Conservation (phyloP, 441 rosid species). For the Pelargonium fulgidum region DNA sequence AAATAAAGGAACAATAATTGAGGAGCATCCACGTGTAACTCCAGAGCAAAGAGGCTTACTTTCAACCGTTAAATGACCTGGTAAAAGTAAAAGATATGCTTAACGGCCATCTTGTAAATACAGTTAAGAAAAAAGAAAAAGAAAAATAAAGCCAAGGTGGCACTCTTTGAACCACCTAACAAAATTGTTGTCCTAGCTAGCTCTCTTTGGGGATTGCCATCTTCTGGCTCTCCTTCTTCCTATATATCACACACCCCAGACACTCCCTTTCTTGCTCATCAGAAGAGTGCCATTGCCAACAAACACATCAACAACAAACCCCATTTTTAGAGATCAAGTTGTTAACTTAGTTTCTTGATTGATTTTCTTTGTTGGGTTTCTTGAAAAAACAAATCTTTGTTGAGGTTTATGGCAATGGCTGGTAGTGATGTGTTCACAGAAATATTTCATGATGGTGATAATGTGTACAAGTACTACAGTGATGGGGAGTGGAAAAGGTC, state of each 20-base stretch:
- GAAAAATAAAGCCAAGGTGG: no score
- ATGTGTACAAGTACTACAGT: conserved; percentile 63
- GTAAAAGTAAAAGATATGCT: no score
- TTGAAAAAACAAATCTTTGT: not conserved
- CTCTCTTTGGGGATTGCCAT: not conserved
- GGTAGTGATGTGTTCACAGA: conserved; percentile 71
- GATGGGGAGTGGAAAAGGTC: conserved; percentile 84
- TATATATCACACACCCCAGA: conserved; percentile 15
- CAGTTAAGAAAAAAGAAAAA: no score
- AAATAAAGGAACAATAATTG: no score
- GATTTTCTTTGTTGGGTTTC: not conserved
- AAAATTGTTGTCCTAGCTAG: not conserved
- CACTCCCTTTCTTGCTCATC: not conserved
- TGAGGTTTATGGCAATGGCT: conserved; percentile 45
- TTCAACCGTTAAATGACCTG: no score
- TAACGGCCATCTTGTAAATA: no score
- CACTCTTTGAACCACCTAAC: not conserved
- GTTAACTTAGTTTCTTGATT: not conserved
- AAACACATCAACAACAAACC: no score
- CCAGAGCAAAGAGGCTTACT: no score
- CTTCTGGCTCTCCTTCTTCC: conserved; percentile 28
- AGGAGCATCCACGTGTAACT: no score
- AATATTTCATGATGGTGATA: conserved; percentile 51
- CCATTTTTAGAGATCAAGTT: not conserved
- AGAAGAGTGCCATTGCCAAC: not conserved